Percentiles rank a stretch among this genome's conserved stretches.
Conservation (phyloP, 139 green algal genomes). For the Coelastrella sp. region DNA sequence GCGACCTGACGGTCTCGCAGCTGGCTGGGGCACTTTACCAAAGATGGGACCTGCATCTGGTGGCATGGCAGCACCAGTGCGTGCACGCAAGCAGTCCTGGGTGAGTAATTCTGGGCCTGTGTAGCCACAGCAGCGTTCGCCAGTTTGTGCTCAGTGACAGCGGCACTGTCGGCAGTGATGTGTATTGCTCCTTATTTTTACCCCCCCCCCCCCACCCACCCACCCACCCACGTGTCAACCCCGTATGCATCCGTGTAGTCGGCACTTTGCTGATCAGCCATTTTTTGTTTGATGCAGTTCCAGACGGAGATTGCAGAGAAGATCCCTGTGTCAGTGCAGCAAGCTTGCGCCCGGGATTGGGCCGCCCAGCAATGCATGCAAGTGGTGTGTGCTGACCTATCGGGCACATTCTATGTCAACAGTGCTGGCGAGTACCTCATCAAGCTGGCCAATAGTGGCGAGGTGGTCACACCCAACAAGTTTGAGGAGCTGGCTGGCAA, state of each 20-base stretch:
- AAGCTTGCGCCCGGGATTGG: slow-evolving; percentile 29
- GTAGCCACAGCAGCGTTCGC: no score
- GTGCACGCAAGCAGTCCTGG: slow-evolving; percentile 38
- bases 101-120: neutral
- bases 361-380: slow-evolving; percentile 9
- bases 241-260: no score
- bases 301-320: slow-evolving; percentile 48
- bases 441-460: slow-evolving; percentile 17
- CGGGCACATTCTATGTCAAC: slow-evolving; percentile 41
- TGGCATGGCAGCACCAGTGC: neutral
- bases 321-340: slow-evolving; percentile 39
- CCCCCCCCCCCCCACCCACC: neutral
- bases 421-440: slow-evolving; percentile 44
- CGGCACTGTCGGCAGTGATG: no score
- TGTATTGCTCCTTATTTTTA: no score
- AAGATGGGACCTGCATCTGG: neutral
- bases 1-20: neutral
- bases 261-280: neutral
- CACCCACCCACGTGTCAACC: no score
- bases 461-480: slow-evolving; percentile 47
- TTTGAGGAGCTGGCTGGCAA: slow-evolving; percentile 49
- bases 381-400: slow-evolving; percentile 37
- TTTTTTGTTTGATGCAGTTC: slow-evolving; percentile 11
- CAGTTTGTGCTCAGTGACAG: no score
- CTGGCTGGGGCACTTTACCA: neutral